Evolutionary conservation across 2,329 filamentous ascomycete genomes (phyloP).

Genomic region (Colletotrichum graminicola): DNA sequence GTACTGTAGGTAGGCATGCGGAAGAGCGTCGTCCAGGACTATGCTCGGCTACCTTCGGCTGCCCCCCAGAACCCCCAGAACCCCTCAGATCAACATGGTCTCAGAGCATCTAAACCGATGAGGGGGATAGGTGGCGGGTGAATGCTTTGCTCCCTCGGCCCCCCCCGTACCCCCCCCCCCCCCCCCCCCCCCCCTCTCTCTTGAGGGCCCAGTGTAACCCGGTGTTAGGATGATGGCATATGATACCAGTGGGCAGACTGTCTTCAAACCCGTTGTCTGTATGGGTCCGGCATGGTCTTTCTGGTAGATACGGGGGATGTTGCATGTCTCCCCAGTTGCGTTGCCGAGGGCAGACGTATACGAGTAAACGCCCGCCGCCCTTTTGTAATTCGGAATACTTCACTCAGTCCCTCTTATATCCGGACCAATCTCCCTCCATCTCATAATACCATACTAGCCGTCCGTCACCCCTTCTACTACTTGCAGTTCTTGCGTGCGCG

Average conservation of each 20-base stretch:
- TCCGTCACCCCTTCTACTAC: neutral
- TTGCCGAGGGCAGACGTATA: constrained; percentile 32
- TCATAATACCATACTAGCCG: neutral
- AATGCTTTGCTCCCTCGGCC: constrained; percentile 30
- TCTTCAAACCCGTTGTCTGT: constrained; percentile 11
- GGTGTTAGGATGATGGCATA: constrained; percentile 5
- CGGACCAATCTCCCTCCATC: neutral
- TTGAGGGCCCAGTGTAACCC: constrained; percentile 19
- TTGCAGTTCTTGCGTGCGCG: neutral
- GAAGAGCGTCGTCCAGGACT: constrained; percentile 27
- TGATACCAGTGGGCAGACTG: constrained; percentile 21
- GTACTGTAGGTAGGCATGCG: neutral
- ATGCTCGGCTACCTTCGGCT: constrained; percentile 34
- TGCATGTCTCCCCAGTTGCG: constrained; percentile 19
- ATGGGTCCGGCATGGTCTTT: constrained; percentile 3
- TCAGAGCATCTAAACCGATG: constrained; percentile 8
- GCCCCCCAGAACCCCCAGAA: constrained; percentile 15
- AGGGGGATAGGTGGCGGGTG: constrained; percentile 29
- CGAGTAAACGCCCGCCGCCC: constrained; percentile 19
- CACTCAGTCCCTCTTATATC: neutral
- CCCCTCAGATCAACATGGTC: constrained; percentile 18
- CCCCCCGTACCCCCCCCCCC: constrained; percentile 13
- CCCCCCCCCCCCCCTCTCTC: constrained; percentile 14
- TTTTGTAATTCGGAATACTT: neutral
- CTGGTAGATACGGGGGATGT: constrained; percentile 15